Evolutionary conservation across 495 filamentous ascomycete species (phyloP).

Genomic region (Aspergillus olivimuriae): DNA sequence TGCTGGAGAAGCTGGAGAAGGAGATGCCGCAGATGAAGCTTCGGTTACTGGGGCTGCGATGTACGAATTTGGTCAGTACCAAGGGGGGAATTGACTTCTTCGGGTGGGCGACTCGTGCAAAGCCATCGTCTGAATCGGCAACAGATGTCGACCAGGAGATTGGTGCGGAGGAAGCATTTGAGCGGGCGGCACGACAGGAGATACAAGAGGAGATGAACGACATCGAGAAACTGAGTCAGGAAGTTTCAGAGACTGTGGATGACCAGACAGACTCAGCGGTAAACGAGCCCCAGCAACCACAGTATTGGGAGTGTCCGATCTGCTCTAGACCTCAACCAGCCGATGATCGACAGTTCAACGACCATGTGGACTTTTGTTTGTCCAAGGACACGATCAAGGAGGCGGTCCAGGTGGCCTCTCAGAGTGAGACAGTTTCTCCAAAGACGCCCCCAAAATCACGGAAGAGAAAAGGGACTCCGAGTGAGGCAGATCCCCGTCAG

Average conservation of each 20-base stretch:
- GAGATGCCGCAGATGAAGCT: constrained; percentile 78
- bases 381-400: constrained; percentile 81
- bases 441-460: constrained; percentile 8
- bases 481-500: constrained; percentile 29
- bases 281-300: constrained; percentile 17
- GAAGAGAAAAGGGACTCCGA: constrained; percentile 27
- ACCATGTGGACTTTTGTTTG: constrained; percentile 90
- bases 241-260: constrained; percentile 22
- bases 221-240: constrained; percentile 58
- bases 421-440: constrained; percentile 5
- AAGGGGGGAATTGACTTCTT: constrained; percentile 78
- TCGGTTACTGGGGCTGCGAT: constrained; percentile 81
- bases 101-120: constrained; percentile 38
- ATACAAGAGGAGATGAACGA: constrained; percentile 59
- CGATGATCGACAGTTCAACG: constrained; percentile 77
- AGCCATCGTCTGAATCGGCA: constrained; percentile 7
- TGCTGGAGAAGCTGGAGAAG: constrained; percentile 78
- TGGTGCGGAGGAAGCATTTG: constrained; percentile 64
- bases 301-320: constrained; percentile 82
- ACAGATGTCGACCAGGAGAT: constrained; percentile 52
- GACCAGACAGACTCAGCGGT: not conserved
- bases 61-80: constrained; percentile 78
- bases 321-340: constrained; percentile 67
- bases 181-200: constrained; percentile 58
- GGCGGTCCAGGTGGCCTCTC: constrained; percentile 49